phyloP scores from a whole-genome alignment of 805 yeast species.

The Candida adriatica region DNA sequence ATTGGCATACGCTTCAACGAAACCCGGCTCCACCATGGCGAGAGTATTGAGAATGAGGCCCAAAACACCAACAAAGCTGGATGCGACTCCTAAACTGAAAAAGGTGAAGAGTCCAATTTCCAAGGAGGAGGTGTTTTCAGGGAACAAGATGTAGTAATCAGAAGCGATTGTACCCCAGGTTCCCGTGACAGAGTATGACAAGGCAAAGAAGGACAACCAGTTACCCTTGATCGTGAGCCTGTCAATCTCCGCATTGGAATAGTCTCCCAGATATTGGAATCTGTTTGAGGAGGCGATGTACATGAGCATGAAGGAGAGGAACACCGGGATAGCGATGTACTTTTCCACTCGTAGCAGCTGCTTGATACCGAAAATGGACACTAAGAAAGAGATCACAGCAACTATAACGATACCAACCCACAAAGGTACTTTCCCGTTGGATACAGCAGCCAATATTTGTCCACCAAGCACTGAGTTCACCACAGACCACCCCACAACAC shows the following conservation, averaged over 20 bases:
- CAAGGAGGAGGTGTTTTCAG: slow-evolving; percentile 55
- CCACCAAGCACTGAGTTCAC: slow-evolving; percentile 90
- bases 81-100: slow-evolving; percentile 61
- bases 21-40: slow-evolving; percentile 49
- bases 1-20: slow-evolving; percentile 47
- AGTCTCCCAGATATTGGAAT: slow-evolving; percentile 28
- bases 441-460: slow-evolving; percentile 62
- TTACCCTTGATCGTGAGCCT: slow-evolving; percentile 50
- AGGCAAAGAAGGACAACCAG: slow-evolving; percentile 64
- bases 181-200: slow-evolving; percentile 70
- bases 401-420: slow-evolving; percentile 72
- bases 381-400: slow-evolving; percentile 52
- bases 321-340: slow-evolving; percentile 59
- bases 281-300: slow-evolving; percentile 54
- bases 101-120: slow-evolving; percentile 57
- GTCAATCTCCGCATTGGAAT: slow-evolving; percentile 27
- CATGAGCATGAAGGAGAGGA: slow-evolving; percentile 57
- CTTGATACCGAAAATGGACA: slow-evolving; percentile 74
- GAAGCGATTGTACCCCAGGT: slow-evolving; percentile 89
- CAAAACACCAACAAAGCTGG: slow-evolving; percentile 67
- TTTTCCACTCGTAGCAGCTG: slow-evolving; percentile 65
- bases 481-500: slow-evolving; percentile 90
- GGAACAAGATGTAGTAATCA: slow-evolving; percentile 78
- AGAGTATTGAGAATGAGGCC: slow-evolving; percentile 67
- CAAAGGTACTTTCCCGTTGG: slow-evolving; percentile 59